phyloP scores from a whole-genome alignment of 257 asterid genomes.

The Rauvolfia tetraphylla region DNA sequence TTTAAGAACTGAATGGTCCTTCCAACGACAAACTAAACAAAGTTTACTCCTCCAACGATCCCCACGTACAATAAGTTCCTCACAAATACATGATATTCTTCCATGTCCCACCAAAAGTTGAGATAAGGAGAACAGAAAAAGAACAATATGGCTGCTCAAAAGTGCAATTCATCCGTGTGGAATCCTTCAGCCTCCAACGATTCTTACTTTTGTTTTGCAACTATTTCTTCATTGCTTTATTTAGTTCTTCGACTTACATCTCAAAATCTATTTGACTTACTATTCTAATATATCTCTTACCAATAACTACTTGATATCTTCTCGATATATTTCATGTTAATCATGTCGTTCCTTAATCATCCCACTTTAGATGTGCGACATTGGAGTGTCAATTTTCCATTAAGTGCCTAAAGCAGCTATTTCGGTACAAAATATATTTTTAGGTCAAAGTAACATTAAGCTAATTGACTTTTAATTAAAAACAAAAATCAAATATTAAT shows the following conservation, averaged over 20 bases:
- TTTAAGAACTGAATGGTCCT: background rate
- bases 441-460: constrained; percentile 4
- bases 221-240: background rate
- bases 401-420: background rate
- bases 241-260: background rate
- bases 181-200: constrained; percentile 21
- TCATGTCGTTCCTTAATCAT: too few species aligned
- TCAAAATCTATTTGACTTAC: background rate
- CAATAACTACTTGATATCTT: too few species aligned
- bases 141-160: background rate
- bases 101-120: constrained; percentile 12
- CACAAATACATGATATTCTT: constrained; percentile 19
- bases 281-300: background rate
- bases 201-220: constrained; percentile 25
- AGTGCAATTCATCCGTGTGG: constrained; percentile 24
- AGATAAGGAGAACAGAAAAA: background rate
- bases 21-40: background rate
- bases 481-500: background rate
- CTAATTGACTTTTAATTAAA: background rate
- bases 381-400: too few species aligned
- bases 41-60: too few species aligned
- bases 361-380: too few species aligned
- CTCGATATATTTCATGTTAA: too few species aligned
- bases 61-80: background rate
- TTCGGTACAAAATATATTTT: background rate